phyloP scores from a whole-genome alignment of 1,284 basidiomycete species.

The Amylostereum chailletii region DNA sequence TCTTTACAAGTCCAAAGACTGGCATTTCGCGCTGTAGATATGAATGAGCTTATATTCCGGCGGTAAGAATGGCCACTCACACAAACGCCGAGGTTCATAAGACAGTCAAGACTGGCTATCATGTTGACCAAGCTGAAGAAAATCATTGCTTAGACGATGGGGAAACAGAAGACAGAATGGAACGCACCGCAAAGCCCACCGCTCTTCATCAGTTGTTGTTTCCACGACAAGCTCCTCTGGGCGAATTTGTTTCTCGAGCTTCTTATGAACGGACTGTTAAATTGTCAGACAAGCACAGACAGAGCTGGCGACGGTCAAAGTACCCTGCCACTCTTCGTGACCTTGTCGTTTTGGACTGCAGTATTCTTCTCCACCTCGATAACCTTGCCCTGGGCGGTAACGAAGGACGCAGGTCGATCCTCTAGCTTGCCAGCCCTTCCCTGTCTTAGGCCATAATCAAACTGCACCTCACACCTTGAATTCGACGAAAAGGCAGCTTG shows the following conservation, averaged over 20 bases:
- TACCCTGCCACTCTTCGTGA: conserved; percentile 55
- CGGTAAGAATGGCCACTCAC: conserved; percentile 20
- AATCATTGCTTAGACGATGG: not conserved
- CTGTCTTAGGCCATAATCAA: conserved; percentile 63
- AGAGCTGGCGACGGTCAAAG: conserved; percentile 12
- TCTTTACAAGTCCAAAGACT: conserved; percentile 59
- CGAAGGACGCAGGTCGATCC: conserved; percentile 53
- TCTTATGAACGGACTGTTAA: conserved; percentile 63
- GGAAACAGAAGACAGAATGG: not conserved
- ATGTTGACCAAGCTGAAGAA: conserved; percentile 51
- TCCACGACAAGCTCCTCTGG: conserved; percentile 47
- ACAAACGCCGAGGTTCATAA: conserved; percentile 38
- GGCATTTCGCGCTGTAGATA: conserved; percentile 57
- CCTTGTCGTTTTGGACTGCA: conserved; percentile 51
- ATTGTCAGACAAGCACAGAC: not conserved
- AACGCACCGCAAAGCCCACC: conserved; percentile 60
- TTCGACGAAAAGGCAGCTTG: not conserved
- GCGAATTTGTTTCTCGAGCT: conserved; percentile 71
- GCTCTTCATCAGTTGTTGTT: conserved; percentile 50
- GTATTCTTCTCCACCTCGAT: conserved; percentile 54
- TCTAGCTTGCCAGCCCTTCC: conserved; percentile 43
- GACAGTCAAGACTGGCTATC: conserved; percentile 43
- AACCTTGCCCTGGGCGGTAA: conserved; percentile 52
- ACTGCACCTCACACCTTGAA: conserved; percentile 72
- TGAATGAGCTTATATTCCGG: not conserved